A percentile compares a stretch with the other conserved stretches of the same genome.
Evolutionary conservation across 176 grass and related monocot genomes (phyloP).

Genomic region (Musa itinerans): DNA sequence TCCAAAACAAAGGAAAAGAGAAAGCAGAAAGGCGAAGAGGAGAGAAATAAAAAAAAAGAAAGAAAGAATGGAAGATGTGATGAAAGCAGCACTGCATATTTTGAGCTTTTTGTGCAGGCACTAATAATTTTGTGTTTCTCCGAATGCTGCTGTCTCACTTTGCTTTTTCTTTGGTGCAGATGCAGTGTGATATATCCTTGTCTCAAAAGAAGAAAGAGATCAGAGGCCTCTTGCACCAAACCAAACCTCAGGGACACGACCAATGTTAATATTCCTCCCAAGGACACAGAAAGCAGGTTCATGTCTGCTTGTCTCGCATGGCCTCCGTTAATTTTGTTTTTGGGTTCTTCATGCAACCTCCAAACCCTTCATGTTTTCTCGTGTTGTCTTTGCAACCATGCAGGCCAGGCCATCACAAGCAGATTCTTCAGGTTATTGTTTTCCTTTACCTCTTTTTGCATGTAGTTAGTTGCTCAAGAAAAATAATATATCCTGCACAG

Average conservation of each 20-base stretch:
- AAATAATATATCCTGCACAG: too few relatives aligned
- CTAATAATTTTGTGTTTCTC: neutral
- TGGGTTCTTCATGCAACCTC: too few relatives aligned
- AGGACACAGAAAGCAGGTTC: neutral
- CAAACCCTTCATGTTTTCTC: too few relatives aligned
- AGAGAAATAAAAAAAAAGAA: neutral
- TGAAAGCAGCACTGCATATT: neutral
- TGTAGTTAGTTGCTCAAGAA: too few relatives aligned
- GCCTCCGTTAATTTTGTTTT: too few relatives aligned
- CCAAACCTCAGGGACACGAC: neutral
- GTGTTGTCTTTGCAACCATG: too few relatives aligned
- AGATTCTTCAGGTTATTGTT: too few relatives aligned
- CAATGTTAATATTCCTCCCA: neutral
- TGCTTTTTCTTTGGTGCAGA: neutral
- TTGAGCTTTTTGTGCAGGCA: neutral
- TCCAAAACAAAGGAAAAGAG: neutral
- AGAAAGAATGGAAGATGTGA: constrained; percentile 1
- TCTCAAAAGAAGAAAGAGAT: constrained; percentile 1
- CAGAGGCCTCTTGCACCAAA: neutral
- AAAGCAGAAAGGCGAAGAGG: neutral
- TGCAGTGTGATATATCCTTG: neutral
- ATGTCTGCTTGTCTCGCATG: neutral
- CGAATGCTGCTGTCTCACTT: neutral
- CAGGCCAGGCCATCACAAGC: too few relatives aligned
- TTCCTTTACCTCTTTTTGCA: too few relatives aligned